Evolutionary conservation across 2,329 filamentous ascomycete species (phyloP).

Genomic region (Cordyceps tenuipes): DNA sequence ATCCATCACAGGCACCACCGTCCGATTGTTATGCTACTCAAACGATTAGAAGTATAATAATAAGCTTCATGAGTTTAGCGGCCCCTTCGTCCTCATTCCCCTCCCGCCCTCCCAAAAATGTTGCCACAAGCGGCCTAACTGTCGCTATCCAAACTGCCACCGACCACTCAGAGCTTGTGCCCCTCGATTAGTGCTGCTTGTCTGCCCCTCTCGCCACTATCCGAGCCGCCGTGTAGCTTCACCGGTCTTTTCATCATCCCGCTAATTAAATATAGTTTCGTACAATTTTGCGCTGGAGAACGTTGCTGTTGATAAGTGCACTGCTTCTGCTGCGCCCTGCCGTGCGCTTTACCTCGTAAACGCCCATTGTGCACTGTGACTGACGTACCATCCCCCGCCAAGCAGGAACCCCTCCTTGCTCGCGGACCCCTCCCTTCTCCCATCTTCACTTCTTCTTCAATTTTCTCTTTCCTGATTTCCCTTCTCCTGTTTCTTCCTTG

Average conservation of each 20-base stretch:
- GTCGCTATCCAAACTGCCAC: neutral
- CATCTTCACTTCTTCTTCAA: slow-evolving; percentile 14
- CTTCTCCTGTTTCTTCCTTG: neutral
- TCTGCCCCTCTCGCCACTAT: slow-evolving; percentile 1
- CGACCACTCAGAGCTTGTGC: slow-evolving; percentile 9
- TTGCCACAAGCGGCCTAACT: neutral
- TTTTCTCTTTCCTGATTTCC: slow-evolving; percentile 12
- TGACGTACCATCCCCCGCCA: slow-evolving; percentile 10
- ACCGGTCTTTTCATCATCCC: slow-evolving; percentile 1
- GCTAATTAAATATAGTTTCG: neutral
- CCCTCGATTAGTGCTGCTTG: slow-evolving; percentile 1
- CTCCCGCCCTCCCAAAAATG: neutral
- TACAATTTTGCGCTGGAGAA: neutral
- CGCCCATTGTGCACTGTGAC: neutral
- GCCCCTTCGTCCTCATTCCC: neutral
- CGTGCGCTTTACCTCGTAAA: neutral
- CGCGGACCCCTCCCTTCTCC: slow-evolving; percentile 11
- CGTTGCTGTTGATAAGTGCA: neutral
- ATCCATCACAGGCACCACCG: neutral
- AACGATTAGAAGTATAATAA: neutral
- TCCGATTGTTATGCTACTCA: neutral
- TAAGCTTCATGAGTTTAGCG: slow-evolving; percentile 3
- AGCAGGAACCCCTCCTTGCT: slow-evolving; percentile 9
- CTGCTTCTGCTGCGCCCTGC: neutral
- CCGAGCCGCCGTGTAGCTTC: neutral